Evolutionary conservation across 2,329 filamentous ascomycete species (phyloP).

Genomic region (Aspergillus udagawae): DNA sequence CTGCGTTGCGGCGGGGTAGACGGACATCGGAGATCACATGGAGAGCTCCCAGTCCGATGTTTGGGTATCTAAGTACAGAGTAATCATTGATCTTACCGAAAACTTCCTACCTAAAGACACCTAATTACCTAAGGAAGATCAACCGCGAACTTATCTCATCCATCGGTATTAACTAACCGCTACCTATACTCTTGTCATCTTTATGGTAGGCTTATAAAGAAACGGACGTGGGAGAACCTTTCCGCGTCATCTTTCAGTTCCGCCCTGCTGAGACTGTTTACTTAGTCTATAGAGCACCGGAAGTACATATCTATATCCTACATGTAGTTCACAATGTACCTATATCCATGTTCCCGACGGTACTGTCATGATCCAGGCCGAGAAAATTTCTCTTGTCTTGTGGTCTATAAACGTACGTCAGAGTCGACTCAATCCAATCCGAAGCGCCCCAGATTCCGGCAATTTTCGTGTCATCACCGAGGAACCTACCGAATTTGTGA

Average conservation of each 20-base stretch:
- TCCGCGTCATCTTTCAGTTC: no score
- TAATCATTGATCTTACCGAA: not conserved
- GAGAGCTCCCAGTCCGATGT: not conserved
- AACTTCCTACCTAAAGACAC: not conserved
- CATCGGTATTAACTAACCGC: no score
- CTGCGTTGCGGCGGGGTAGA: not conserved
- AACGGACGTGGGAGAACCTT: no score
- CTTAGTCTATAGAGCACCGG: no score
- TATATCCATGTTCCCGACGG: not conserved
- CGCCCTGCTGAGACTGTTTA: no score
- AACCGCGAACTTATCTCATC: no score
- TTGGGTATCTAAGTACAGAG: not conserved
- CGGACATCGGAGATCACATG: constrained; percentile 11
- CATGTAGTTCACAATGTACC: no score
- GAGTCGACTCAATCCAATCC: not conserved
- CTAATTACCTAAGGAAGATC: no score
- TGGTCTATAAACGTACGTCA: not conserved
- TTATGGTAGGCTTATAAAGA: no score
- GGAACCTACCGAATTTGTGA: constrained; percentile 9
- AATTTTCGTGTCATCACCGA: constrained; percentile 20
- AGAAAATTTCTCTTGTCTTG: not conserved
- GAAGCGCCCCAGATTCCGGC: constrained; percentile 12
- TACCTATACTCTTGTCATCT: no score
- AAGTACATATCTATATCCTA: no score
- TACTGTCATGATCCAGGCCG: not conserved